Conservation (phyloP, 176 grass and related monocot species). For the Canna indica region DNA sequence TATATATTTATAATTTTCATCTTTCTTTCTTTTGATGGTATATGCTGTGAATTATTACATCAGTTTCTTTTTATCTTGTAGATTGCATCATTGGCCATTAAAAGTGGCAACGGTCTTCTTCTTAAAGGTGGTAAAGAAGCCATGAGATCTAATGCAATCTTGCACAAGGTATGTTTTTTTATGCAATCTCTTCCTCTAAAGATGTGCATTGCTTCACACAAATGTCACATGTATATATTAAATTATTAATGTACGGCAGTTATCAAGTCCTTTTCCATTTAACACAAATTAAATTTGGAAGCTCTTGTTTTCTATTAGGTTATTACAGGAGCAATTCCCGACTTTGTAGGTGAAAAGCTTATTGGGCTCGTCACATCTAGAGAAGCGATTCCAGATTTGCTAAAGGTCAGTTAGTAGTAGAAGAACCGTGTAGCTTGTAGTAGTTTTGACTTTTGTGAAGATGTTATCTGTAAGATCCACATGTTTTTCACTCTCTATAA, state of each 20-base stretch:
- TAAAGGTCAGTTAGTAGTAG: slow-evolving; percentile 46
- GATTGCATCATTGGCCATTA: slow-evolving; percentile 94
- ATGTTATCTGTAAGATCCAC: slow-evolving; percentile 1
- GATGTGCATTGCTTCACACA: neutral
- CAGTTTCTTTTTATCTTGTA: slow-evolving; percentile 24
- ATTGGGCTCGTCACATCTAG: slow-evolving; percentile 90
- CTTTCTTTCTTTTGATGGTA: neutral
- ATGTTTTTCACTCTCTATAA: slow-evolving; percentile 24
- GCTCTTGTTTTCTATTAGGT: slow-evolving; percentile 33
- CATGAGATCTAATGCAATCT: slow-evolving; percentile 75
- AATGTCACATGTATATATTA: neutral
- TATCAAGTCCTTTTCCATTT: neutral
- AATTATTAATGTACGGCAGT: neutral
- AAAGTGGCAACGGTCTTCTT: slow-evolving; percentile 94
- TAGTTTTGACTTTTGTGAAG: neutral
- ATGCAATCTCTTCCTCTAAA: slow-evolving; percentile 3
- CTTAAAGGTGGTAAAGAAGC: slow-evolving; percentile 99
- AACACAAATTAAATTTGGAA: neutral
- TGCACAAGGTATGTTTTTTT: slow-evolving; percentile 69
- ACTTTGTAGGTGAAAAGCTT: slow-evolving; percentile 59
- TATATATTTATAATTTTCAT: slow-evolving; percentile 2
- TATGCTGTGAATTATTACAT: neutral
- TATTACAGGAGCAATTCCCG: slow-evolving; percentile 76
- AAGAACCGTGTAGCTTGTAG: neutral
- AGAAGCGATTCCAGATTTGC: slow-evolving; percentile 86